Evolutionary conservation across 1,284 basidiomycete genomes (phyloP).

Genomic region (Heterobasidion parviporum): DNA sequence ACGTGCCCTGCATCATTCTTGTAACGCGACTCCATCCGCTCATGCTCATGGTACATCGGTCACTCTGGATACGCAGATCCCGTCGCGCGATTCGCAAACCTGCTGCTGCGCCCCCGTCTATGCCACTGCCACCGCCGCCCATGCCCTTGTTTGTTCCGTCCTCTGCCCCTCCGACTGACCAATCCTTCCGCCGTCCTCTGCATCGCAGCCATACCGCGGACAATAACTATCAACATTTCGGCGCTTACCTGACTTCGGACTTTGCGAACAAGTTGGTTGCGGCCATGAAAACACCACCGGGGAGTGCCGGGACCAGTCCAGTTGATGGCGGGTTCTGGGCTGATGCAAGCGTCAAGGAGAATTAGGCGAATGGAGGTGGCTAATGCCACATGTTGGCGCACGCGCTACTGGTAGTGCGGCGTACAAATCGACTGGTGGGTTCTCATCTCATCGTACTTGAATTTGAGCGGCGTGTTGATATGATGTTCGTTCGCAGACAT

Average conservation of each 20-base stretch:
- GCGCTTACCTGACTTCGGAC: background rate
- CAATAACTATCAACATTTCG: slow-evolving; percentile 3
- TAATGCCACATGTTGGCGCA: no score
- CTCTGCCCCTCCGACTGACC: slow-evolving; percentile 3
- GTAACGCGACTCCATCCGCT: background rate
- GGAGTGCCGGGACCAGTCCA: slow-evolving; percentile 2
- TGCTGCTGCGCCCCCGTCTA: slow-evolving; percentile 20
- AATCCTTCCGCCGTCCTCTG: slow-evolving; percentile 16
- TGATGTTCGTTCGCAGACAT: background rate
- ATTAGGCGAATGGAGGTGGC: background rate
- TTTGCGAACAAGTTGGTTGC: slow-evolving; percentile 2
- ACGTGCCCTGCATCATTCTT: slow-evolving; percentile 10
- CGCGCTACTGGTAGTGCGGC: no score
- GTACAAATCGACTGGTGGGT: no score
- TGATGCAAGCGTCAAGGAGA: slow-evolving; percentile 6
- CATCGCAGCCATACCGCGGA: slow-evolving; percentile 9
- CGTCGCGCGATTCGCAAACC: slow-evolving; percentile 24
- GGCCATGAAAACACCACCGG: slow-evolving; percentile 1
- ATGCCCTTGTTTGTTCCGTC: slow-evolving; percentile 9
- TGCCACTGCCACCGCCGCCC: slow-evolving; percentile 23
- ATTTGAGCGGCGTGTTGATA: background rate
- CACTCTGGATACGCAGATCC: slow-evolving; percentile 14
- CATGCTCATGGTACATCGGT: background rate
- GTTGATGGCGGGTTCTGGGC: slow-evolving; percentile 6
- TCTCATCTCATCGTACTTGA: no score